Evolutionary conservation across 306 rosid species (phyloP).

Genomic region (Dryas alaskensis): DNA sequence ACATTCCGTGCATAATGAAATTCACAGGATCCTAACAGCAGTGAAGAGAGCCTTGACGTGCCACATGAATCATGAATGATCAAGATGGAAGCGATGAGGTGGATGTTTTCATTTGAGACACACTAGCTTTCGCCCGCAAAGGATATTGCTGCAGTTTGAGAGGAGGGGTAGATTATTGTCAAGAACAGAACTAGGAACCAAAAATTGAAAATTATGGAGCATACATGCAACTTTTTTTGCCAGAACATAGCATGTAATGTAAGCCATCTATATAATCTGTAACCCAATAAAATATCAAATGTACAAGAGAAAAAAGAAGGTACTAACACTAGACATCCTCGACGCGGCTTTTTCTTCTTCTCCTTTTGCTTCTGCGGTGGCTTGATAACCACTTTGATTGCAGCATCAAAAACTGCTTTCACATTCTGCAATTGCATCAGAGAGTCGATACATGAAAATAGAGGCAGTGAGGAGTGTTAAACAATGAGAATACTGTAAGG

Average conservation of each 20-base stretch:
- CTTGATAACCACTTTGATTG: constrained; percentile 82
- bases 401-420: constrained; percentile 86
- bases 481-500: background rate
- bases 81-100: background rate
- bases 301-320: background rate
- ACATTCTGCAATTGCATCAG: constrained; percentile 66
- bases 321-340: constrained; percentile 78
- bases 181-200: background rate
- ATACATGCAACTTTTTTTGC: background rate
- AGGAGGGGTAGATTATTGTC: constrained; percentile 1
- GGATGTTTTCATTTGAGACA: constrained; percentile 43
- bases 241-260: background rate
- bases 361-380: constrained; percentile 87
- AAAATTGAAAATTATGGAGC: background rate
- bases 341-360: constrained; percentile 62
- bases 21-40: constrained; percentile 19
- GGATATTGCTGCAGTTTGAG: constrained; percentile 52
- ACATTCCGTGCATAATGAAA: constrained; percentile 10
- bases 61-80: constrained; percentile 2
- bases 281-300: background rate
- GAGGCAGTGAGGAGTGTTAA: background rate
- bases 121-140: constrained; percentile 51
- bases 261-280: background rate
- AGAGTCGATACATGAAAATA: background rate
- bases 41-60: constrained; percentile 13